These are phyloP conservation scores for Lentinus tigrinus DNA, from an alignment of 768 basidiomycete species.

Conservation along the genomic window DNA sequence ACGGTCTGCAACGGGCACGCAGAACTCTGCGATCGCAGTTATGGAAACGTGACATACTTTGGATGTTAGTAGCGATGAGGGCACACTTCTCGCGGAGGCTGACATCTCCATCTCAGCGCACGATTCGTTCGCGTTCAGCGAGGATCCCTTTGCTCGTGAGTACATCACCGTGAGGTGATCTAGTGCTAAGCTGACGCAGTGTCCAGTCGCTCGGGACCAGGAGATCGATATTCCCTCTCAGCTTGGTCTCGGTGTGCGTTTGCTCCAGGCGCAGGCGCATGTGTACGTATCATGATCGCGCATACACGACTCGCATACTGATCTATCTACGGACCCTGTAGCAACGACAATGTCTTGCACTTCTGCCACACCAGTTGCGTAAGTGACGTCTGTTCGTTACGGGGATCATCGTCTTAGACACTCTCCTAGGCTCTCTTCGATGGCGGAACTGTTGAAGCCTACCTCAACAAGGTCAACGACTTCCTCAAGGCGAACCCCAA, in stretches of 20 bases:
- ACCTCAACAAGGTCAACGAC: slow-evolving; percentile 41
- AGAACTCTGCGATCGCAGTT: slow-evolving; percentile 57
- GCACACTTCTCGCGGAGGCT: not conserved
- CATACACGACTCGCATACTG: not conserved
- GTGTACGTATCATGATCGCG: slow-evolving; percentile 15
- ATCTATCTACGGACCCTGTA: too few relatives aligned
- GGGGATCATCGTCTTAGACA: not conserved
- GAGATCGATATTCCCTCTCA: slow-evolving; percentile 50
- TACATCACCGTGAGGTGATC: not conserved
- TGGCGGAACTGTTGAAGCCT: slow-evolving; percentile 43
- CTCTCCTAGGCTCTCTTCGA: slow-evolving; percentile 43
- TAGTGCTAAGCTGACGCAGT: not conserved
- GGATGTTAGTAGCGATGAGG: slow-evolving; percentile 26
- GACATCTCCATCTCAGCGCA: slow-evolving; percentile 35
- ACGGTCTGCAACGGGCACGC: slow-evolving; percentile 63
- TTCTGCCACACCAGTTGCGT: slow-evolving; percentile 63
- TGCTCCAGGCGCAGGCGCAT: slow-evolving; percentile 55
- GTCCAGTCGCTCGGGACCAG: slow-evolving; percentile 47
- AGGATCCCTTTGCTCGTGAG: slow-evolving; percentile 45
- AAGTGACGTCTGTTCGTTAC: slow-evolving; percentile 20
- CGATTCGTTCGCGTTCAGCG: slow-evolving; percentile 54
- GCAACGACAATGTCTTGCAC: slow-evolving; percentile 46
- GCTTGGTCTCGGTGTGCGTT: slow-evolving; percentile 48
- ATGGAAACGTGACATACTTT: slow-evolving; percentile 44
- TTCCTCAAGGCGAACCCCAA: slow-evolving; percentile 62